These are phyloP conservation scores for Globisporangium splendens DNA, from an alignment of 352 stramenopile species.

Conservation along the genomic window DNA sequence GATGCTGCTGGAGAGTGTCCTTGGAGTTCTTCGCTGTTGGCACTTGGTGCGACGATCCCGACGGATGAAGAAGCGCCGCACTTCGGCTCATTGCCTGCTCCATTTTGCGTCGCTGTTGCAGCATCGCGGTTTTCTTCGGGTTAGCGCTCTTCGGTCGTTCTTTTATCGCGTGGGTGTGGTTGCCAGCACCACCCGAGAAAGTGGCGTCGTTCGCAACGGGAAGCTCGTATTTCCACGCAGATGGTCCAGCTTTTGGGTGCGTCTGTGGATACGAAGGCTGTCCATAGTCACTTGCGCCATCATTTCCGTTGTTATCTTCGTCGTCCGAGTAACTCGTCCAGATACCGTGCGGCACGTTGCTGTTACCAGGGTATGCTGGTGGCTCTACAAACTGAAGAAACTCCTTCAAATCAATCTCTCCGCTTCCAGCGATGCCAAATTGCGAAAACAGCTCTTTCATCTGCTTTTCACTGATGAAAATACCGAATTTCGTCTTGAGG, in stretches of 20 bases:
- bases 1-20: slow-evolving; percentile 7
- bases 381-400: slow-evolving; percentile 74
- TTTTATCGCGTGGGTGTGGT: slow-evolving; percentile 26
- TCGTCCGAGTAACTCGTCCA: slow-evolving; percentile 45
- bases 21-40: neutral
- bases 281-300: neutral
- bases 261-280: neutral
- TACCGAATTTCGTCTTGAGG: slow-evolving; percentile 75
- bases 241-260: slow-evolving; percentile 1
- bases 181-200: neutral
- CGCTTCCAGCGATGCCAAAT: slow-evolving; percentile 62
- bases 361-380: slow-evolving; percentile 54
- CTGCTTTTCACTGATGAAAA: slow-evolving; percentile 71
- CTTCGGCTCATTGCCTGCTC: slow-evolving; percentile 28
- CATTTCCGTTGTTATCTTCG: slow-evolving; percentile 14
- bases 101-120: slow-evolving; percentile 59
- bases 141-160: slow-evolving; percentile 62
- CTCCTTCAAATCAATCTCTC: slow-evolving; percentile 71
- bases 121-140: slow-evolving; percentile 55
- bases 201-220: slow-evolving; percentile 9
- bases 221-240: slow-evolving; percentile 4
- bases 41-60: neutral
- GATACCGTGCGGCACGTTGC: slow-evolving; percentile 46
- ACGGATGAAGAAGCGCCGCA: slow-evolving; percentile 5
- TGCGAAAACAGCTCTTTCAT: slow-evolving; percentile 62